phyloP scores from a whole-genome alignment of 192 early-diverging fungal genomes.

The Backusella luteola region DNA sequence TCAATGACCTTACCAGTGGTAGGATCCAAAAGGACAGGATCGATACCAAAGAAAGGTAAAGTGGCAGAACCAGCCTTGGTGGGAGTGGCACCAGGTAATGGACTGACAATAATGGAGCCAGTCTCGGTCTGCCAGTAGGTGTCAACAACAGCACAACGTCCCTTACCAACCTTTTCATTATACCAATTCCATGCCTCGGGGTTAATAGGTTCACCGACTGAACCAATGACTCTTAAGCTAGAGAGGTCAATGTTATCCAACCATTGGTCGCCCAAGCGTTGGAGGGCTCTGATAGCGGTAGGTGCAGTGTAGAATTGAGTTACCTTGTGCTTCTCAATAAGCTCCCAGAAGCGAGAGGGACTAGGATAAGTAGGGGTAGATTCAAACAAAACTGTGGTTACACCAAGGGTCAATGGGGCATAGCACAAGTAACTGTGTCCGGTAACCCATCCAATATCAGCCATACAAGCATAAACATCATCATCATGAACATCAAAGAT shows the following conservation, averaged over 20 bases:
- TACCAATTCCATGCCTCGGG: constrained; percentile 98
- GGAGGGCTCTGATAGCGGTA: constrained; percentile 92
- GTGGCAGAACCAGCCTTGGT: constrained; percentile 96
- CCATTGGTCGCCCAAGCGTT: constrained; percentile 77
- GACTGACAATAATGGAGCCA: constrained; percentile 90
- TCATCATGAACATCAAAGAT: constrained; percentile 90
- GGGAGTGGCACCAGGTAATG: constrained; percentile 82
- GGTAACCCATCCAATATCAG: constrained; percentile 91
- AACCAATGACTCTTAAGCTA: constrained; percentile 87
- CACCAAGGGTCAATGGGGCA: constrained; percentile 84
- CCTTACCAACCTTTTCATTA: constrained; percentile 83
- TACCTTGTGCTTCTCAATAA: constrained; percentile 86
- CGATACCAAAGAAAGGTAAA: constrained; percentile 95
- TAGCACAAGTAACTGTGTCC: constrained; percentile 91
- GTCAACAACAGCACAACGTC: constrained; percentile 88
- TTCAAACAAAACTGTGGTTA: constrained; percentile 93
- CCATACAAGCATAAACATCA: constrained; percentile 92
- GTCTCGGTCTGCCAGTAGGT: constrained; percentile 96
- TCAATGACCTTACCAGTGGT: constrained; percentile 77
- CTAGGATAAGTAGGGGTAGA: constrained; percentile 93
- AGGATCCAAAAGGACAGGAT: constrained; percentile 81
- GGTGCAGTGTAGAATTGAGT: constrained; percentile 98
- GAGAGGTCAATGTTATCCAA: constrained; percentile 78
- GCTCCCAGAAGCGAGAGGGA: constrained; percentile 75
- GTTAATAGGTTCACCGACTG: constrained; percentile 97